Evolutionary conservation across 2,329 filamentous ascomycete genomes (phyloP).

Genomic region (Waltergamsia citrina): DNA sequence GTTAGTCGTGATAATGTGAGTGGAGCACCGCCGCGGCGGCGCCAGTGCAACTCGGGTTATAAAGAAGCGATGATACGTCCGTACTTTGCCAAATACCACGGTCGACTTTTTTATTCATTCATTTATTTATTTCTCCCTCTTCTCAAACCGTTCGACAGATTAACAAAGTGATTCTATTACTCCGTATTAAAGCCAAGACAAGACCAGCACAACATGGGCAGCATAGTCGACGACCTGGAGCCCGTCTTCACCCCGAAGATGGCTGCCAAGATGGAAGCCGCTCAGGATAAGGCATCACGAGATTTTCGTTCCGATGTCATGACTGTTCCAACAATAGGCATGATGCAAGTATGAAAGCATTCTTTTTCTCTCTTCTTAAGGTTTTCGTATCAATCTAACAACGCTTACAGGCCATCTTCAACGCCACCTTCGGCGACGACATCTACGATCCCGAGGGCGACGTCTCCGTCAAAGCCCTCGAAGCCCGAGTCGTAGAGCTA

Average conservation of each 20-base stretch:
- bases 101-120: too few species aligned
- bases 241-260: constrained; percentile 4
- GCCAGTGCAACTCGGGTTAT: too few species aligned
- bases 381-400: not conserved
- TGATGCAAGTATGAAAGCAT: constrained; percentile 12
- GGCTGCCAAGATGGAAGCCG: constrained; percentile 5
- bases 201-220: constrained; percentile 1
- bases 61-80: too few species aligned
- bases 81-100: too few species aligned
- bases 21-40: too few species aligned
- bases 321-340: constrained; percentile 13
- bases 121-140: too few species aligned
- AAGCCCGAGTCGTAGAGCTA: constrained; percentile 10
- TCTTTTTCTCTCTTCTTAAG: not conserved
- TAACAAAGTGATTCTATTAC: too few species aligned
- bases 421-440: constrained; percentile 16
- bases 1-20: too few species aligned
- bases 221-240: constrained; percentile 1
- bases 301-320: constrained; percentile 18
- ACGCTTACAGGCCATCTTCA: constrained; percentile 12
- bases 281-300: constrained; percentile 10
- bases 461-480: constrained; percentile 13
- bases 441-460: constrained; percentile 16
- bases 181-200: too few species aligned
- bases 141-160: too few species aligned